Evolutionary conservation across 306 rosid genomes (phyloP).

Genomic region (Bauhinia variegata): DNA sequence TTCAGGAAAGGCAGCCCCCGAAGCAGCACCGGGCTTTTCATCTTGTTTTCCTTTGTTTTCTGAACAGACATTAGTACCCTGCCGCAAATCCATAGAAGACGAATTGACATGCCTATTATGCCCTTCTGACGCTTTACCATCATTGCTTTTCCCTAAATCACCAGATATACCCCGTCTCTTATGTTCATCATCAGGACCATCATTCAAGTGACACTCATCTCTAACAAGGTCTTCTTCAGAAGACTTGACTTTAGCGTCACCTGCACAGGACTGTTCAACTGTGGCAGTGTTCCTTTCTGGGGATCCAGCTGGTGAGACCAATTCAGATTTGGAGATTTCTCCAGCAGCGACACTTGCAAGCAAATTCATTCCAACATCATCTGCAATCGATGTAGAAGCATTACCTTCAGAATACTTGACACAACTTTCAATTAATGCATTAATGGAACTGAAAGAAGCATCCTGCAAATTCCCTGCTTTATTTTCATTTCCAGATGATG

Average conservation of each 20-base stretch:
- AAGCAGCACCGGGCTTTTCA: constrained; percentile 39
- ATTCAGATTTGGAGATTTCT: constrained; percentile 65
- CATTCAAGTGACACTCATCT: constrained; percentile 39
- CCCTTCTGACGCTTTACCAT: constrained; percentile 38
- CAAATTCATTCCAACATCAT: constrained; percentile 86
- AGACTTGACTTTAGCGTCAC: constrained; percentile 45
- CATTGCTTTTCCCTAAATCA: constrained; percentile 38
- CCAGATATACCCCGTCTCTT: constrained; percentile 38
- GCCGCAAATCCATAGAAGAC: constrained; percentile 36
- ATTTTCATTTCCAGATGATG: constrained; percentile 51
- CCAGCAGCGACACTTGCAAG: constrained; percentile 95
- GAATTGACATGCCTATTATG: constrained; percentile 30
- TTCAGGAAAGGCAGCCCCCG: constrained; percentile 33
- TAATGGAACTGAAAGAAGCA: constrained; percentile 73
- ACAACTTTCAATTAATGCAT: constrained; percentile 83
- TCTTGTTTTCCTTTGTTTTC: constrained; percentile 45
- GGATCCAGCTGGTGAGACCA: constrained; percentile 58
- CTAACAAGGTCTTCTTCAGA: constrained; percentile 44
- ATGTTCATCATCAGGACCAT: constrained; percentile 33
- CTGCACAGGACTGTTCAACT: constrained; percentile 54
- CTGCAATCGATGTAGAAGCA: constrained; percentile 50
- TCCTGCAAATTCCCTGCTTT: constrained; percentile 59
- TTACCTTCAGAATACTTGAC: constrained; percentile 68
- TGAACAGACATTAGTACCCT: constrained; percentile 28
- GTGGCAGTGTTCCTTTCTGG: constrained; percentile 52